These are phyloP conservation scores for Epichloe gansuensis DNA, from an alignment of 2,329 filamentous ascomycete genomes.

Conservation along the genomic window DNA sequence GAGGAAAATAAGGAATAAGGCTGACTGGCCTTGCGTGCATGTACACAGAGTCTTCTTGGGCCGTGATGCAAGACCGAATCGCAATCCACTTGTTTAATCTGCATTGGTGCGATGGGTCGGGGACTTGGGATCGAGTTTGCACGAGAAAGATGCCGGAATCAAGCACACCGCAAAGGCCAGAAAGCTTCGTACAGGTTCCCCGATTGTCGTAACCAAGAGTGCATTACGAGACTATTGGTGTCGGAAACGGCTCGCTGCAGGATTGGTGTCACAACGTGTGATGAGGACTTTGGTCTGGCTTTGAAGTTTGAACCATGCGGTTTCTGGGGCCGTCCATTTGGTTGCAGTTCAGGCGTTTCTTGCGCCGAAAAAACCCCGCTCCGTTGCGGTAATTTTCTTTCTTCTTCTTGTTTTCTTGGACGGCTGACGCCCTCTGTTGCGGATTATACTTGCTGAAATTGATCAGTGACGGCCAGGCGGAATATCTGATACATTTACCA, in stretches of 20 bases:
- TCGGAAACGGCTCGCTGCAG: constrained; percentile 22
- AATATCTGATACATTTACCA: neutral
- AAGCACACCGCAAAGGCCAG: neutral
- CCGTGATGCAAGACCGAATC: neutral
- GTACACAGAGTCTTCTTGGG: neutral
- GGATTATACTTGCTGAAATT: neutral
- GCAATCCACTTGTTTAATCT: constrained; percentile 1
- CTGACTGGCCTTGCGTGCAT: neutral
- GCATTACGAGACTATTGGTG: constrained; percentile 26
- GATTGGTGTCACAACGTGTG: constrained; percentile 13
- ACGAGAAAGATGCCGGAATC: neutral
- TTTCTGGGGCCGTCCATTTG: neutral
- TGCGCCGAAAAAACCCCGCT: neutral
- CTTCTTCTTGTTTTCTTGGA: neutral
- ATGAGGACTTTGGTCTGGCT: neutral
- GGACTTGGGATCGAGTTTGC: neutral
- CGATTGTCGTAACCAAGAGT: neutral
- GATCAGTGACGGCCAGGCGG: neutral
- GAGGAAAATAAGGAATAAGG: neutral
- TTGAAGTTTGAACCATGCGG: too few relatives aligned
- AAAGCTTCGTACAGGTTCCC: neutral
- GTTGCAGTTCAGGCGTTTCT: neutral
- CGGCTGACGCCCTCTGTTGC: neutral
- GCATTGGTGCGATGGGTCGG: neutral
- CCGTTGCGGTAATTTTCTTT: too few relatives aligned